Evolutionary conservation across 306 rosid species (phyloP), one percentile per base, ranked within the genome.

Genomic region (Lagenaria siceraria): DNA sequence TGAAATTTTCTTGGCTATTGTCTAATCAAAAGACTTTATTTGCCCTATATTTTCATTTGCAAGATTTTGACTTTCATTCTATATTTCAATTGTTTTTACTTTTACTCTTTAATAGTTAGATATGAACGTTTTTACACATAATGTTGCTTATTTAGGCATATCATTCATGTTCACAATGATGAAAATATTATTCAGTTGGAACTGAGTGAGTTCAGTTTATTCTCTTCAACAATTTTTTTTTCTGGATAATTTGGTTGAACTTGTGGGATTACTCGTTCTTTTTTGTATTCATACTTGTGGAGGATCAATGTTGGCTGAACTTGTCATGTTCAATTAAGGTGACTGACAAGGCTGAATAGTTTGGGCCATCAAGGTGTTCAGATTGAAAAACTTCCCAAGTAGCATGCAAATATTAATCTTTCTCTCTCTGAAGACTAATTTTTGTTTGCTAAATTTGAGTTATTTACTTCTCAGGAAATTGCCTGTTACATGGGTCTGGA

Each of bases 401-500:
- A 71, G 42, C 60, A 72, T 72, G 21, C 8, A 72, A 72, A 29
- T 22, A 48, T 49, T 7, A 22, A 72, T 29, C 43, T 15, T 0
- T 24, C 14, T 40, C 58, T 48, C 29, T 71, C 25, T 25, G 10
- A 43, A 27, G 55, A 10, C 40, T 10, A 7, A 17, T 15, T 21
- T 72, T 72, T 72, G 77, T 72, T 81, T 38, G 79, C 77, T 38
- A 73, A 79, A 48, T 13, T 74, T n/a, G 71, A 61, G 69, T 61
- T 70, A 13, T 29, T 78, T 58, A 19, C 29, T 68, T 42, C 18
- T 79, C 61, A 95, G 97, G 99, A 95, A 89, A 95, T 90, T 81
- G 97, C 99, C 58, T 72, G 96, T 83, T 88, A 90, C 85, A 95
- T 95, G 97, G 99, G 97, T 14, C 75, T 90, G 80, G 93, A 95